These are phyloP conservation scores for Globomyces pollinis-pini DNA, from an alignment of 192 early-diverging fungal species.

Conservation along the genomic window DNA sequence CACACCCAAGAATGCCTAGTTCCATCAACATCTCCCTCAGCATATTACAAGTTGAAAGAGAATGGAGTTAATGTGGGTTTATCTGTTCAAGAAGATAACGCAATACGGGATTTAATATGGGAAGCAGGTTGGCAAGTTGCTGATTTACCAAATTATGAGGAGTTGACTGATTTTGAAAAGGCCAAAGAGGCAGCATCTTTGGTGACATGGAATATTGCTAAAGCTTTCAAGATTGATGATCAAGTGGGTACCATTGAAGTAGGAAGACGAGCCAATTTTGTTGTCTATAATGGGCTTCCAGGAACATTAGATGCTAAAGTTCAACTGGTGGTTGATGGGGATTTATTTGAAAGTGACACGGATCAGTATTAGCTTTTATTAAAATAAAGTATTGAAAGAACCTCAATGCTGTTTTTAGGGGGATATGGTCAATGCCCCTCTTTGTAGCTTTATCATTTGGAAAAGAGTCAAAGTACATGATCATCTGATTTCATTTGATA, in stretches of 20 bases:
- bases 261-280: conserved; percentile 35
- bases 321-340: conserved; percentile 45
- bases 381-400: too few species aligned
- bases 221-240: conserved; percentile 49
- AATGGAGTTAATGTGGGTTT: conserved; percentile 57
- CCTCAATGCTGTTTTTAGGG: too few species aligned
- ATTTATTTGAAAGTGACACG: conserved; percentile 17
- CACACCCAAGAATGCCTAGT: conserved; percentile 53
- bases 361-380: conserved; percentile 14
- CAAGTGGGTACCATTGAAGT: neutral
- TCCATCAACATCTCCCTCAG: conserved; percentile 40
- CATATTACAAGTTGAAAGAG: conserved; percentile 41
- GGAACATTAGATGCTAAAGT: conserved; percentile 49
- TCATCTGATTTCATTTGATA: too few species aligned
- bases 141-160: conserved; percentile 18
- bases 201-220: conserved; percentile 62
- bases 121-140: conserved; percentile 63
- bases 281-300: conserved; percentile 52
- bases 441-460: too few species aligned
- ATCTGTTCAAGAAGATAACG: conserved; percentile 38
- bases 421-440: too few species aligned
- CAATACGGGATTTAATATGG: conserved; percentile 61
- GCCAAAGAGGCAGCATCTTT: conserved; percentile 61
- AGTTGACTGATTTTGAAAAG: neutral
- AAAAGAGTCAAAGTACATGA: too few species aligned